phyloP scores from a whole-genome alignment of 1,139 yeast genomes.

The Kodamaea derodonti region DNA sequence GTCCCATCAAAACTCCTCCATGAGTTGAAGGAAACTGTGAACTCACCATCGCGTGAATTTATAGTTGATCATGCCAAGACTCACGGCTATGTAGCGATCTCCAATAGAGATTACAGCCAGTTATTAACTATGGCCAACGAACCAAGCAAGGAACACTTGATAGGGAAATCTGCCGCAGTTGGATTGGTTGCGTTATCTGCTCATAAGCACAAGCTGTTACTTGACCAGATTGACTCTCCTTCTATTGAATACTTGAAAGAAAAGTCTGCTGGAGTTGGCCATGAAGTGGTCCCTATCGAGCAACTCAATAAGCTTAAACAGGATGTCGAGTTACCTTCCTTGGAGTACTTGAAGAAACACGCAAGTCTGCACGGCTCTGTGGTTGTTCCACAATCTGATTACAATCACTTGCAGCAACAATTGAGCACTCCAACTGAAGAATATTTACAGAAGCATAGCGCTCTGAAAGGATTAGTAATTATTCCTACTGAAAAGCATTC shows the following conservation, averaged over 20 bases:
- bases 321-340: slow-evolving; percentile 18
- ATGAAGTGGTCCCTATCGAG: slow-evolving; percentile 7
- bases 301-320: slow-evolving; percentile 9
- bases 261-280: slow-evolving; percentile 7
- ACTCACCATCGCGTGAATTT: slow-evolving; percentile 12
- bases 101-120: slow-evolving; percentile 16
- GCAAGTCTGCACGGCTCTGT: slow-evolving; percentile 7
- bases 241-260: slow-evolving; percentile 12
- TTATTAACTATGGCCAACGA: slow-evolving; percentile 22
- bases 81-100: slow-evolving; percentile 15
- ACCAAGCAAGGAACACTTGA: slow-evolving; percentile 35
- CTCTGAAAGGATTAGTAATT: slow-evolving; percentile 9
- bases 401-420: slow-evolving; percentile 8
- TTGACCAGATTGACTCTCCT: slow-evolving; percentile 10
- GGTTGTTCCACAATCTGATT: slow-evolving; percentile 11
- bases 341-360: slow-evolving; percentile 17
- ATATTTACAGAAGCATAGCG: slow-evolving; percentile 19
- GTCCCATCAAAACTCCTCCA: slow-evolving; percentile 7
- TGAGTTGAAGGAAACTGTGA: slow-evolving; percentile 6
- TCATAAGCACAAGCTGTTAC: slow-evolving; percentile 13
- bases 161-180: slow-evolving; percentile 24
- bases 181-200: slow-evolving; percentile 18
- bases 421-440: slow-evolving; percentile 21
- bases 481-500: slow-evolving; percentile 7
- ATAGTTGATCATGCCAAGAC: slow-evolving; percentile 13